A percentile compares a stretch with the other conserved stretches of the same genome.
Evolutionary conservation across 768 basidiomycete genomes (phyloP).

Genomic region (Lentinus tigrinus): DNA sequence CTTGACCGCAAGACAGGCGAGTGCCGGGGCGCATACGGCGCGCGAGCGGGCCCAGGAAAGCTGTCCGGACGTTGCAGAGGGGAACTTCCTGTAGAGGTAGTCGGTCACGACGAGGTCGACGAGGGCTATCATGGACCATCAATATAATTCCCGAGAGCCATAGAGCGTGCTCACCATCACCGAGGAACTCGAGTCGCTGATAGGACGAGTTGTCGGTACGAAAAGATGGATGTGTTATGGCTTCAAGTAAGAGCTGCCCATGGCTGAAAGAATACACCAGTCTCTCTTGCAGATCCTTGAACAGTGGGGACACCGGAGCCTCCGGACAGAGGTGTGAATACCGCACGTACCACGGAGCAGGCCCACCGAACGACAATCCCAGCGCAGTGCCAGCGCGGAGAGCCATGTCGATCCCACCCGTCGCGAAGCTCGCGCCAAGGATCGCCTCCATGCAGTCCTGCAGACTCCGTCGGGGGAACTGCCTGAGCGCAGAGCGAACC

Average conservation of each 20-base stretch:
- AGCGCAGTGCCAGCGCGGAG: constrained; percentile 63
- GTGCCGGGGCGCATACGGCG: constrained; percentile 70
- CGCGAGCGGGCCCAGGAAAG: constrained; percentile 69
- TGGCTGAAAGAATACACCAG: constrained; percentile 72
- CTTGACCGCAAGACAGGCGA: constrained; percentile 68
- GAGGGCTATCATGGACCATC: constrained; percentile 45
- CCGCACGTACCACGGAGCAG: constrained; percentile 64
- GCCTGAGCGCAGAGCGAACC: constrained; percentile 39
- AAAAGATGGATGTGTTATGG: constrained; percentile 86
- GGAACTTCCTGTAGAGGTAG: constrained; percentile 69
- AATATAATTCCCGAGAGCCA: background rate
- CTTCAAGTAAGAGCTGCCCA: constrained; percentile 66
- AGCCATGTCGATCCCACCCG: constrained; percentile 71
- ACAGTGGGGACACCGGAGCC: constrained; percentile 44
- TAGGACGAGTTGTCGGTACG: constrained; percentile 61
- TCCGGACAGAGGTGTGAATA: constrained; percentile 37
- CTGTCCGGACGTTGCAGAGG: constrained; percentile 71
- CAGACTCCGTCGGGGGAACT: constrained; percentile 65
- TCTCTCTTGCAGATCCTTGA: constrained; percentile 53
- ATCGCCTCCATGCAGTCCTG: constrained; percentile 90
- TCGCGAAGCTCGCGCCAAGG: constrained; percentile 72
- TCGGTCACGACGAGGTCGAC: constrained; percentile 71
- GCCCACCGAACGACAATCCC: constrained; percentile 72
- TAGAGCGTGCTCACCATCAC: constrained; percentile 65
- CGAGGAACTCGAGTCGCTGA: constrained; percentile 85